These are phyloP conservation scores for Neurospora sp. DNA, from an alignment of 2,329 filamentous ascomycete species.

Conservation along the genomic window DNA sequence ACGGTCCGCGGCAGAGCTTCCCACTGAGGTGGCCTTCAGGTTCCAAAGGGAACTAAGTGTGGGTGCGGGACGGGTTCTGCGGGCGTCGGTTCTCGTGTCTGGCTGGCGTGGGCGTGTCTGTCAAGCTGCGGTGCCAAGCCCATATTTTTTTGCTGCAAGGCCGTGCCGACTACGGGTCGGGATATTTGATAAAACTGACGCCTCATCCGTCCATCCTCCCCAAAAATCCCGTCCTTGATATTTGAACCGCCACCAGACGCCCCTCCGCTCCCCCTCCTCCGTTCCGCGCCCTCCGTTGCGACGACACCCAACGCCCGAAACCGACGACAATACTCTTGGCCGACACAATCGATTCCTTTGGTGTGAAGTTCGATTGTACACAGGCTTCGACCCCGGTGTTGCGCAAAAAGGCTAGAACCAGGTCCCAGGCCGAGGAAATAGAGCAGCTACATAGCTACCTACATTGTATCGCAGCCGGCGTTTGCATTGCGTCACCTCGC, in stretches of 20 bases:
- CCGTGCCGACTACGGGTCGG: background rate
- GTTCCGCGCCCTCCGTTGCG: background rate
- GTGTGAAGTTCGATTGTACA: background rate
- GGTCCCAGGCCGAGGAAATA: background rate
- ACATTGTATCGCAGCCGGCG: background rate
- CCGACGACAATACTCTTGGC: background rate
- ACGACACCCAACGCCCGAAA: background rate
- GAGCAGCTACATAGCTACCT: background rate
- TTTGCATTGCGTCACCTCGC: slow-evolving; percentile 14
- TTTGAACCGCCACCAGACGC: background rate
- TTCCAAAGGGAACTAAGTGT: background rate
- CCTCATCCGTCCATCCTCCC: background rate
- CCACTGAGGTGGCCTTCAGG: background rate
- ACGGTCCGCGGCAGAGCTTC: background rate
- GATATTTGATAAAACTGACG: background rate
- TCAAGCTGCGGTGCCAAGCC: background rate
- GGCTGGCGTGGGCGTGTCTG: background rate
- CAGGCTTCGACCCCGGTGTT: background rate
- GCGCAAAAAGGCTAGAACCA: background rate
- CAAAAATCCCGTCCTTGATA: background rate
- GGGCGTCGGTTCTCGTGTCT: background rate
- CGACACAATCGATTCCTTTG: background rate
- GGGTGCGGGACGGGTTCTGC: background rate
- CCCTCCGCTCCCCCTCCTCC: background rate
- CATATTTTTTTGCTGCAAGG: background rate